A percentile compares a stretch with the other conserved stretches of the same genome.
Conservation (phyloP, 176 grass and related monocot species). For the Ensete ventricosum region DNA sequence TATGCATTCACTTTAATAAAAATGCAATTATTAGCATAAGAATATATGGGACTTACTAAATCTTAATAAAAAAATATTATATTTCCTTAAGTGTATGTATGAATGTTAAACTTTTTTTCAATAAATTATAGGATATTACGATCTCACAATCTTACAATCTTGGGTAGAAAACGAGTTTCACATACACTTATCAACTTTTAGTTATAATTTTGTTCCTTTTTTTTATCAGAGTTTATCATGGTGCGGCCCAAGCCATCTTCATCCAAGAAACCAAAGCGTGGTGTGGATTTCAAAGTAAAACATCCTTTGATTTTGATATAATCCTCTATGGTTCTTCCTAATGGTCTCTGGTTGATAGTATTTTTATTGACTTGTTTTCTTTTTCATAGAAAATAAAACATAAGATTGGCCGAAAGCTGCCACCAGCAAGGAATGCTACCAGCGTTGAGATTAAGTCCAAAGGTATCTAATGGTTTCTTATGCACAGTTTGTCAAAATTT, state of each 20-base stretch:
- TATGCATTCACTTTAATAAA: no score
- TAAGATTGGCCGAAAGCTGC: constrained; percentile 81
- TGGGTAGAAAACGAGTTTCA: no score
- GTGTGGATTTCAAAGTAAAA: constrained; percentile 15
- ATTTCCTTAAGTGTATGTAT: no score
- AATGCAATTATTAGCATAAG: no score
- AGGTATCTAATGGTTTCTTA: constrained; percentile 16
- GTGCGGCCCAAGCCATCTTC: constrained; percentile 4
- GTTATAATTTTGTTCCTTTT: not conserved
- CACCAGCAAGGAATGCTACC: constrained; percentile 82
- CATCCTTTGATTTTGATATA: not conserved
- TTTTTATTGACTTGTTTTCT: not conserved
- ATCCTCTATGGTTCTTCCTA: not conserved
- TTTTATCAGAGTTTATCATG: not conserved
- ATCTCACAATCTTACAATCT: no score
- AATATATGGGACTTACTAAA: no score
- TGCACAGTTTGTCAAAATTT: not conserved
- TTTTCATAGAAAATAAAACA: constrained; percentile 67
- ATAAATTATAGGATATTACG: no score
- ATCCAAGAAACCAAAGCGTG: constrained; percentile 8
- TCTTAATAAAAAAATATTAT: no score
- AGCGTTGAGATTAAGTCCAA: constrained; percentile 76
- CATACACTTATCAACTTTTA: no score
- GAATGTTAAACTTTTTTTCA: no score
- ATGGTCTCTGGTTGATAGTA: not conserved